Evolutionary conservation across 2,329 filamentous ascomycete genomes (phyloP), one percentile per base, ranked within the genome.

Genomic region (Aspergillus aculeatus): DNA sequence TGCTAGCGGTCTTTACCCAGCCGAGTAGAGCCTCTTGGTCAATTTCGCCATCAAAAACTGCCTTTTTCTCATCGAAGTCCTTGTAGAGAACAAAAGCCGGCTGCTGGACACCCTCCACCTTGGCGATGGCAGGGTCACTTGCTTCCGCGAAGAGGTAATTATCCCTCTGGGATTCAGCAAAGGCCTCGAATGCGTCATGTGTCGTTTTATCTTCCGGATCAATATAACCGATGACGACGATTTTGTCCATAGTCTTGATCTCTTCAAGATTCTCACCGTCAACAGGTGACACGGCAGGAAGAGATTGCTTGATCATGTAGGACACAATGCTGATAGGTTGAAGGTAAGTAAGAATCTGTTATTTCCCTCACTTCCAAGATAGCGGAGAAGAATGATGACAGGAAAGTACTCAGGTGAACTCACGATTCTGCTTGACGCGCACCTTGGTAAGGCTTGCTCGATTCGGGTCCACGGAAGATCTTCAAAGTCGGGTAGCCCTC

Each of bases 401-500:
- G 38, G 16, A 53, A 52, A 31, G 14, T 7, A 24, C 21, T 9
- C 35, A 24, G 12, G 48, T 31, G 38, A 16, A 79, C 81, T 72
- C 77, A 84, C 82, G 85, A 82, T 78, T 86, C 87, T 66, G 93
- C 89, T 84, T 98, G 96, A 78, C 95, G 87, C 79, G 92, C 89
- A 74, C 95, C 95, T 71, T 84, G 83, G 82, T 99, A 99, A 65
- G 93, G 89, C 66, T 86, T 83, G 75, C 91, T 80, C 76, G 89
- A 91, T 11, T 97, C 91, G 48, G 81, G 79, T 69, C 95, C 94
- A 72, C 94, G 92, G 92, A 99, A 99, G 81, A 99, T 87, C 88
- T 98, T 99, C 75, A 99, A 87, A 68, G 95, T 99, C 64, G 95
- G 95, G 85, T 99, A 99, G 67, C 95, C 95, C 84, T 98, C 92